Evolutionary conservation across 169 alveolate species (phyloP).

Genomic region (Nephromyces sp.): DNA sequence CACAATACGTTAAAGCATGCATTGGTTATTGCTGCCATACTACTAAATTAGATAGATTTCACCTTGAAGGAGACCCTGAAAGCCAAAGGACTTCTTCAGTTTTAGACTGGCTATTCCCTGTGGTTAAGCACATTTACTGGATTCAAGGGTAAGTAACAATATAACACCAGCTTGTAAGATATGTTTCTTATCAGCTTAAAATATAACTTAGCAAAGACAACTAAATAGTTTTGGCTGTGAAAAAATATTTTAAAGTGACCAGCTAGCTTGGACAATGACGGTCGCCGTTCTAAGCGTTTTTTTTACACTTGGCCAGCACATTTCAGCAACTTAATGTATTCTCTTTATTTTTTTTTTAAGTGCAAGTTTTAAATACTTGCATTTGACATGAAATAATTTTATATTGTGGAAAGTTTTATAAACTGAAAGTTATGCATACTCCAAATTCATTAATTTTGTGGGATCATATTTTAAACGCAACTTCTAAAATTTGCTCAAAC

Average conservation of each 20-base stretch:
- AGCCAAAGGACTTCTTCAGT: too few species aligned
- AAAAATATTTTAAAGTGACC: not conserved
- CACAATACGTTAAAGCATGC: constrained; percentile 24
- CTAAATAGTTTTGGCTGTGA: not conserved
- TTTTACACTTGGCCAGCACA: not conserved
- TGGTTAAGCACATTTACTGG: constrained; percentile 30
- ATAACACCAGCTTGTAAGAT: not conserved
- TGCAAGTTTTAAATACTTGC: too few species aligned
- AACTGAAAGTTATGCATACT: not conserved
- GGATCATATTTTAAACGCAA: not conserved
- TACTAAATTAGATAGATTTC: constrained; percentile 14
- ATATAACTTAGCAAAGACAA: not conserved
- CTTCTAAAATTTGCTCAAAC: not conserved
- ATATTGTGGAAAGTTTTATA: not conserved
- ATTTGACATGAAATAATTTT: too few species aligned
- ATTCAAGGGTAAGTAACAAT: constrained; percentile 6
- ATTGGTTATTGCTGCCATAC: constrained; percentile 21
- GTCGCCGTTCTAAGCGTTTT: not conserved
- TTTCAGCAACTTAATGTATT: not conserved
- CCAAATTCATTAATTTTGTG: not conserved
- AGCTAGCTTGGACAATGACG: not conserved
- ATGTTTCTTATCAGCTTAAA: not conserved
- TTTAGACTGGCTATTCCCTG: constrained; percentile 29
- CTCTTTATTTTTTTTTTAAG: too few species aligned
- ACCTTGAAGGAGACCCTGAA: too few species aligned